These are phyloP conservation scores for Sporothrix phasma DNA, from an alignment of 2,329 filamentous ascomycete species.

Conservation along the genomic window DNA sequence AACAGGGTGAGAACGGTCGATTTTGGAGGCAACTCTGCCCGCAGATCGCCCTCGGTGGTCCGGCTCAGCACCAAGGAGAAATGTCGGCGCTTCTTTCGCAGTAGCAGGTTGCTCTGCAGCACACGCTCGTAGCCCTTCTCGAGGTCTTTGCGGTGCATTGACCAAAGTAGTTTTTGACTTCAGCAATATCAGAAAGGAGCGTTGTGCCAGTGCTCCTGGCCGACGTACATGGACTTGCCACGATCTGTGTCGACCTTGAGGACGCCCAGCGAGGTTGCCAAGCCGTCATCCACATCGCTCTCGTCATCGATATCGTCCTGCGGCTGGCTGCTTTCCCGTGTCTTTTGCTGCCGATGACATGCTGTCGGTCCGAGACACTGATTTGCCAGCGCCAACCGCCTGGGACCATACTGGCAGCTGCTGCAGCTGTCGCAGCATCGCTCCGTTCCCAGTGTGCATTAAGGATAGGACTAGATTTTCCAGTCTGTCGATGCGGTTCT, in stretches of 20 bases:
- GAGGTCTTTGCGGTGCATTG: slow-evolving; percentile 77
- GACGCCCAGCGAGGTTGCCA: slow-evolving; percentile 66
- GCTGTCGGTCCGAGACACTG: slow-evolving; percentile 34
- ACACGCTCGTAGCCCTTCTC: slow-evolving; percentile 73
- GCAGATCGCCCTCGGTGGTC: slow-evolving; percentile 66
- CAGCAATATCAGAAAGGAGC: slow-evolving; percentile 70
- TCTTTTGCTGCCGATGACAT: slow-evolving; percentile 30
- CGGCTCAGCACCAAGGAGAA: slow-evolving; percentile 66
- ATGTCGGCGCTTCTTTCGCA: slow-evolving; percentile 57
- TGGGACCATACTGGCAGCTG: slow-evolving; percentile 23
- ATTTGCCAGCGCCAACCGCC: slow-evolving; percentile 10
- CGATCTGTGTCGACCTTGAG: slow-evolving; percentile 72
- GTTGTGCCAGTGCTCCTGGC: slow-evolving; percentile 77
- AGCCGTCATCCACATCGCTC: slow-evolving; percentile 58
- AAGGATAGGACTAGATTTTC: slow-evolving; percentile 85
- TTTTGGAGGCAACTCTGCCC: slow-evolving; percentile 70
- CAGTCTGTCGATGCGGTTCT: slow-evolving; percentile 91
- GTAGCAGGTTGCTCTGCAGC: slow-evolving; percentile 51
- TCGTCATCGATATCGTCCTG: slow-evolving; percentile 47
- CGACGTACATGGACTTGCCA: slow-evolving; percentile 70
- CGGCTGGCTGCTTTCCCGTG: slow-evolving; percentile 19
- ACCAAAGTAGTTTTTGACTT: slow-evolving; percentile 88
- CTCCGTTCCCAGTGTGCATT: slow-evolving; percentile 71
- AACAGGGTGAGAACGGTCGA: slow-evolving; percentile 72
- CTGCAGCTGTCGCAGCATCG: slow-evolving; percentile 29